A percentile compares a stretch with the other conserved stretches of the same genome.
These are phyloP conservation scores for Vigna nakashimae DNA, from an alignment of 306 rosid genomes.

Conservation along the genomic window DNA sequence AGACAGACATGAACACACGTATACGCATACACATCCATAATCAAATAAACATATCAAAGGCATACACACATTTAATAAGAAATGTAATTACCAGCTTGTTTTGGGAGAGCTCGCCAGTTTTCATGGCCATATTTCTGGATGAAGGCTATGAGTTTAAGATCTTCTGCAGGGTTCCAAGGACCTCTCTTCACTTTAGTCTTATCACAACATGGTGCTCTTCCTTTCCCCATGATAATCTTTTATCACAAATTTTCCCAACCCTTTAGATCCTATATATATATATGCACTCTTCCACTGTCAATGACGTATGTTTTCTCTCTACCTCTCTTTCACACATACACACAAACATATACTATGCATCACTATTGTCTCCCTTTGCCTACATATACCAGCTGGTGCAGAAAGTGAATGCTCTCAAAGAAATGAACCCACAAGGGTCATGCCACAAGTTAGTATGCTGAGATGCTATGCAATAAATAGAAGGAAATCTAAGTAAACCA, in stretches of 20 bases:
- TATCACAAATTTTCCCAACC: not conserved
- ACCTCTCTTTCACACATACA: not conserved
- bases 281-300: not conserved
- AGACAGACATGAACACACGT: not conserved
- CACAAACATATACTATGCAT: constrained; percentile 29
- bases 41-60: no score
- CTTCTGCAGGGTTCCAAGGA: constrained; percentile 96
- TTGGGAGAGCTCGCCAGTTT: constrained; percentile 97
- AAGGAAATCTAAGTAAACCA: constrained; percentile 42
- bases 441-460: constrained; percentile 56
- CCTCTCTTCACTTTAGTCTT: constrained; percentile 91
- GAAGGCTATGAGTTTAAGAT: constrained; percentile 80
- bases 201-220: constrained; percentile 97
- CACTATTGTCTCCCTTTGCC: constrained; percentile 15
- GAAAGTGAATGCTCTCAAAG: constrained; percentile 15
- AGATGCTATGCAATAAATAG: constrained; percentile 55
- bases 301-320: not conserved
- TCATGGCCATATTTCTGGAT: constrained; percentile 90
- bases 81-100: constrained; percentile 72
- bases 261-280: not conserved
- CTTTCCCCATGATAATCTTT: constrained; percentile 70
- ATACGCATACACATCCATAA: not conserved
- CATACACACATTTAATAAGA: not conserved
- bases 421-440: constrained; percentile 58
- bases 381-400: constrained; percentile 32